Base-by-base conservation (phyloP, 768 basidiomycete species). In the Chalciporus sphaerocephalus region DNA sequence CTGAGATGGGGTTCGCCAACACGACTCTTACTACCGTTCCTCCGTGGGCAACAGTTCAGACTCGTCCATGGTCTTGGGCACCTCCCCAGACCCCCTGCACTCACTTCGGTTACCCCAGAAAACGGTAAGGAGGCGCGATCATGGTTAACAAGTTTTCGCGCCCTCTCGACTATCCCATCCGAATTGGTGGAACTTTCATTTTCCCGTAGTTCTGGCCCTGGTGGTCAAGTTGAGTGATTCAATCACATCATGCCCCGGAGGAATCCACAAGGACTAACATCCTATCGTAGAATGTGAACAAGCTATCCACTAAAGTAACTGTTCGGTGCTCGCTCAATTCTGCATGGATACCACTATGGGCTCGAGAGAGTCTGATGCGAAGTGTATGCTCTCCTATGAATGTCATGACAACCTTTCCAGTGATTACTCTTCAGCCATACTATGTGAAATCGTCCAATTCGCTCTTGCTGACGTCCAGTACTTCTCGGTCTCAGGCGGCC, bases 271-370 rank as follows among this genome's bases (percentile, higher is more conserved):
- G 7, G 9, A 20, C 38, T 47, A 32, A 58, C 30, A 15, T 38
- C 17, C 22, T 24, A 22, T 32, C n/a, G 12, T 54, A 91, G 87
- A 88, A 92, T 53, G 89, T 92, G 30, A 92, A 92, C 59, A 92
- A 90, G 67, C 77, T 91, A n/a, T 90, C 87, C 47, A 91, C 89
- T 12, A 91, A 91, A 60, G 85, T 78, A 0, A 83, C 79, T 0
- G 54, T 85, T 13, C 73, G 83, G 33, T 87, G 84, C 54, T 62
- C 72, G 6, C 40, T 87, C 8, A 68, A 80, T 41, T 69, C 74
- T 1, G 42, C 65, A 1, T 89, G 87, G 87, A 82, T 90, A 40
- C 87, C 88, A 6, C 42, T 51, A 2, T 90, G 87, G 88, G 78
- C 83, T 4, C 65, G 60, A 24, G 65, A 73, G 6, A 60, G 58